Percentiles rank a stretch among this genome's conserved stretches.
These are phyloP conservation scores for Termitomyces sp. DNA, from an alignment of 768 basidiomycete species.

Conservation along the genomic window DNA sequence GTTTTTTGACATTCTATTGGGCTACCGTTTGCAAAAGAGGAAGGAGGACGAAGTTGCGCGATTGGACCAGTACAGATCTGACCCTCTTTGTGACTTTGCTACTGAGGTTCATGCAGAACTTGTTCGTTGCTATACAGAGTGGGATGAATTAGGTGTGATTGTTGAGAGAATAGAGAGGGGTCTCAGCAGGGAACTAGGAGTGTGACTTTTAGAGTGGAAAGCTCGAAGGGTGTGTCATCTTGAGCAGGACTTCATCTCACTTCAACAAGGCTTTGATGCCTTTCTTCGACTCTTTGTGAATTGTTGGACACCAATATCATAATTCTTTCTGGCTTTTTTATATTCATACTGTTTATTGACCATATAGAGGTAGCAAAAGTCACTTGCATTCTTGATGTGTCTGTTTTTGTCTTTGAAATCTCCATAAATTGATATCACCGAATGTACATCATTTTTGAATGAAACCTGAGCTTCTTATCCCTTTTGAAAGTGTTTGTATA, in stretches of 20 bases:
- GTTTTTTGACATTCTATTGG: not conserved
- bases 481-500: no score
- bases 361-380: not conserved
- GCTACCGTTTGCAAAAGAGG: no score
- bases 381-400: not conserved
- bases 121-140: no score
- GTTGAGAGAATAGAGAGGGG: no score
- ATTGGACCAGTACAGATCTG: no score
- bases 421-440: no score
- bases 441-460: no score
- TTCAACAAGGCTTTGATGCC: not conserved
- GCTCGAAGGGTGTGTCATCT: constrained; percentile 2
- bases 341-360: not conserved
- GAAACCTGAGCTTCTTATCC: no score
- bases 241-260: not conserved
- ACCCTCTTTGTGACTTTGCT: no score
- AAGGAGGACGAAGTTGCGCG: no score
- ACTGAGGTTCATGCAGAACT: no score
- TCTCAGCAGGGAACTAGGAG: not conserved
- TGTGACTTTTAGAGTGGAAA: not conserved
- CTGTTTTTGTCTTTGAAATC: not conserved
- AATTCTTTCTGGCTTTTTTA: not conserved
- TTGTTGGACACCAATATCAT: constrained; percentile 2
- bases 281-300: constrained; percentile 4
- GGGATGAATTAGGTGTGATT: no score